A percentile compares a stretch with the other conserved stretches of the same genome.
These are phyloP conservation scores for Ceratocystiopsis sp. DNA, from an alignment of 2,329 filamentous ascomycete genomes.

Conservation along the genomic window DNA sequence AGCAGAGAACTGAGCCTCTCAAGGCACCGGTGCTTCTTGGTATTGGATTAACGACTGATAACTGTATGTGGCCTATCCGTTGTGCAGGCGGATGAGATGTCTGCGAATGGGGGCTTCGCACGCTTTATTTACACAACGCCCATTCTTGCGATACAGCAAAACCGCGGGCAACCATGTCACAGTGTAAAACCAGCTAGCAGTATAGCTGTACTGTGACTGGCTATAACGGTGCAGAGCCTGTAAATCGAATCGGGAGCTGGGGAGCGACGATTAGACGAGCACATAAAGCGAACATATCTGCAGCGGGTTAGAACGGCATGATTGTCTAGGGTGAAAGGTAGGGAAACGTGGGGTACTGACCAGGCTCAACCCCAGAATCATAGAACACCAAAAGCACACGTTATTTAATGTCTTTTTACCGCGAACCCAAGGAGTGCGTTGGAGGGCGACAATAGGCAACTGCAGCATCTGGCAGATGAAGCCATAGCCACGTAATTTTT, in stretches of 20 bases:
- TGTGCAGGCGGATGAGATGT: too few species aligned
- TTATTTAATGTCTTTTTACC: conserved; percentile 70
- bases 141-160: too few species aligned
- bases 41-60: too few species aligned
- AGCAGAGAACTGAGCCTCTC: too few species aligned
- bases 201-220: not conserved
- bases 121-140: too few species aligned
- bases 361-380: conserved; percentile 72
- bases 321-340: too few species aligned
- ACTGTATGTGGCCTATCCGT: too few species aligned
- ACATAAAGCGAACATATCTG: conserved; percentile 39
- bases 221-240: not conserved
- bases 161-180: too few species aligned
- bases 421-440: conserved; percentile 61
- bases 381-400: conserved; percentile 78
- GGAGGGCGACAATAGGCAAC: conserved; percentile 83
- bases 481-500: conserved; percentile 88
- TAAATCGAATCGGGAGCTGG: too few species aligned
- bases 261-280: conserved; percentile 19
- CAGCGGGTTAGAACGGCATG: not conserved
- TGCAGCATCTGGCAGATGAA: conserved; percentile 94
- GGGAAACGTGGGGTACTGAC: conserved; percentile 29
- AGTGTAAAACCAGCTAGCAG: not conserved
- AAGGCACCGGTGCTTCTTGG: too few species aligned
- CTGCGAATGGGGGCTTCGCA: too few species aligned